Conservation (phyloP, 768 basidiomycete species). For the Naganishia onofrii region DNA sequence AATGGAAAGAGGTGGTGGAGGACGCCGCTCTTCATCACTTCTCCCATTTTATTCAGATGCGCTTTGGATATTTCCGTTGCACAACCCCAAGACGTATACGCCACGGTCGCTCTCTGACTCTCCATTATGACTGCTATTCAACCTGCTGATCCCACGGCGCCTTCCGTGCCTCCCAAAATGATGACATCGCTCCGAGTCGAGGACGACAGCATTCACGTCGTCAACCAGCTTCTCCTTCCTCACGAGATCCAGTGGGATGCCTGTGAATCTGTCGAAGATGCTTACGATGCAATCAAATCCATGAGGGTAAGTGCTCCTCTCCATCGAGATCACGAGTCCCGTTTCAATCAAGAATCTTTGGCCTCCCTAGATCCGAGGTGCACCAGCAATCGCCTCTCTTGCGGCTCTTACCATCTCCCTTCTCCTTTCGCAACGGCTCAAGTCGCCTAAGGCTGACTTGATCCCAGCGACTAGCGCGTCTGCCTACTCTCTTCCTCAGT, state of each 20-base stretch:
- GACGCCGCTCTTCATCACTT: not conserved
- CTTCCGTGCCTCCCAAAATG: constrained; percentile 44
- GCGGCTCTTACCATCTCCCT: constrained; percentile 74
- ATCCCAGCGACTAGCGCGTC: constrained; percentile 14
- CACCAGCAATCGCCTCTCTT: constrained; percentile 90
- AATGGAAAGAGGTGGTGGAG: not conserved
- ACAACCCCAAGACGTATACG: not conserved
- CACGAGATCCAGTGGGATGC: constrained; percentile 51
- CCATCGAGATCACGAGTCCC: not conserved
- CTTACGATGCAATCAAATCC: constrained; percentile 87
- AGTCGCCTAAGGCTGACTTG: constrained; percentile 5
- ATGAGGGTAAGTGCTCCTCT: constrained; percentile 69
- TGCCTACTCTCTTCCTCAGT: constrained; percentile 21
- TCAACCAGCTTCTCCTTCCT: constrained; percentile 84
- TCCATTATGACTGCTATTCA: constrained; percentile 19
- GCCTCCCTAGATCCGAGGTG: constrained; percentile 69
- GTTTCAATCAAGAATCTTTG: not conserved
- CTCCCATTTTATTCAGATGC: not conserved
- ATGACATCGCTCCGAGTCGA: constrained; percentile 52
- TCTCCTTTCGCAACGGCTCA: constrained; percentile 52
- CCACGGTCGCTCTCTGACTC: not conserved
- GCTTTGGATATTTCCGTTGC: not conserved
- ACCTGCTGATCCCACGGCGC: constrained; percentile 21
- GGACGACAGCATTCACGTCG: constrained; percentile 63
- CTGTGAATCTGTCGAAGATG: constrained; percentile 71